Evolutionary conservation across 352 stramenopile species (phyloP).

Genomic region (Phytophthora hibernalis): DNA sequence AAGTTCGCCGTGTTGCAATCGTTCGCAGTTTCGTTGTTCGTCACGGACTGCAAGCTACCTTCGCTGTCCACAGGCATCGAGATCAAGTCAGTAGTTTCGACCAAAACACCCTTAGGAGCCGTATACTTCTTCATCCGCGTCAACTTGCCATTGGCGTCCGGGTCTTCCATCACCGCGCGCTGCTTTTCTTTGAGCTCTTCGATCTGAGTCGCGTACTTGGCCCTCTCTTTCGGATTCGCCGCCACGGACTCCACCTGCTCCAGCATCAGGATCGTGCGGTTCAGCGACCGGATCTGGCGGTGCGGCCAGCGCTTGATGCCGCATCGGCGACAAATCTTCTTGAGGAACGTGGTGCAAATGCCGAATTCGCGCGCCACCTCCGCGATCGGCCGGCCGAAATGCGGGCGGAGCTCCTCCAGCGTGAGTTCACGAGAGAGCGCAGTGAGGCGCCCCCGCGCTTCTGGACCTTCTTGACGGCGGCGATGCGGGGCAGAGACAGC

Average conservation of each 20-base stretch:
- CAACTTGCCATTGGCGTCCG: constrained; percentile 64
- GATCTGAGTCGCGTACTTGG: constrained; percentile 66
- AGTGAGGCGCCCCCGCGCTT: constrained; percentile 56
- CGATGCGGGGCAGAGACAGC: constrained; percentile 16
- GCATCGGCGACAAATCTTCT: constrained; percentile 74
- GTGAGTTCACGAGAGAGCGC: constrained; percentile 61
- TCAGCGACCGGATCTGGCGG: constrained; percentile 73
- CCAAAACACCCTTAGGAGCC: constrained; percentile 14
- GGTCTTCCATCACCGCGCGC: constrained; percentile 70
- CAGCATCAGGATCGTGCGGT: constrained; percentile 79
- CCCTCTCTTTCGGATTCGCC: constrained; percentile 48
- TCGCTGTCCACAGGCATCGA: constrained; percentile 10
- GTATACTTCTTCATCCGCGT: constrained; percentile 67
- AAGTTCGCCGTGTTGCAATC: constrained; percentile 1
- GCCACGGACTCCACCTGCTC: constrained; percentile 61
- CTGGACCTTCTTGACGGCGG: constrained; percentile 29
- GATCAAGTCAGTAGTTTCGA: constrained; percentile 1
- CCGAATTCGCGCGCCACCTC: constrained; percentile 74
- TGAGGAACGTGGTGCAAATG: constrained; percentile 81
- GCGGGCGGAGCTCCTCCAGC: constrained; percentile 63
- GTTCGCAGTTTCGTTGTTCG: not conserved
- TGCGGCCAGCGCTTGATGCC: constrained; percentile 77
- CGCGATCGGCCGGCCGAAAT: constrained; percentile 74
- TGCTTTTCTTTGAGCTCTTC: constrained; percentile 70
- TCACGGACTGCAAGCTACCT: not conserved